Percentiles rank a stretch among this genome's conserved stretches.
Conservation (phyloP, 148 eudicot genomes). For the Nyssa sinensis region DNA sequence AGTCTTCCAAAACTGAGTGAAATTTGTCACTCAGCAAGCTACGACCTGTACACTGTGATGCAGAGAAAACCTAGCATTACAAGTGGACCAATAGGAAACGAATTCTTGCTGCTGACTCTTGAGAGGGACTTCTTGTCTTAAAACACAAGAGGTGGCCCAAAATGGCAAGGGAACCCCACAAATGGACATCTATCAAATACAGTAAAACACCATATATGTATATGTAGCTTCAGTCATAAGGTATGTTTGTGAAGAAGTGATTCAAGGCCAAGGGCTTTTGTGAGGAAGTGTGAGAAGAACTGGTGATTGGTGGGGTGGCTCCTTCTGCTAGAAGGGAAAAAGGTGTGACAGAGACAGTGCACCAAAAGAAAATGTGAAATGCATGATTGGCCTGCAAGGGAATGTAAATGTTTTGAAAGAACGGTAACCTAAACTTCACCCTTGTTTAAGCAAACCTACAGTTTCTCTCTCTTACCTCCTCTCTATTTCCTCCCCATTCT, state of each 20-base stretch:
- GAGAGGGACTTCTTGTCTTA: conserved; percentile 29
- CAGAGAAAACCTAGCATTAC: not conserved
- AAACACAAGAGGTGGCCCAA: conserved; percentile 25
- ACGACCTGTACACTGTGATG: too few species aligned
- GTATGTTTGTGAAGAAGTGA: not conserved
- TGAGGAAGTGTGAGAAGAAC: conserved; percentile 28
- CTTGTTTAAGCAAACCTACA: conserved; percentile 70
- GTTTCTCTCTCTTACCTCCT: conserved; percentile 21
- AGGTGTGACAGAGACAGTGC: conserved; percentile 48
- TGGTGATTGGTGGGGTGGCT: conserved; percentile 42
- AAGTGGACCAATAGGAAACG: conserved; percentile 28
- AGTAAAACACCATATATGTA: not conserved
- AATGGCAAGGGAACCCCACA: conserved; percentile 20
- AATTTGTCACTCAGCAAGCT: too few species aligned
- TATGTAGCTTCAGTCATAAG: conserved; percentile 13
- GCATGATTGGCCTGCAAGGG: conserved; percentile 53
- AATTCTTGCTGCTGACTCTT: conserved; percentile 37
- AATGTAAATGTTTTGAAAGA: conserved; percentile 20
- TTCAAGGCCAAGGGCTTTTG: conserved; percentile 18
- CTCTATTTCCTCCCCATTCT: conserved; percentile 21
- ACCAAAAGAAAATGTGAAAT: conserved; percentile 48
- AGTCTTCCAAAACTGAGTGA: too few species aligned
- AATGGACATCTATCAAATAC: conserved; percentile 13
- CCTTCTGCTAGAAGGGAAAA: conserved; percentile 53
- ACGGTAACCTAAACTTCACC: conserved; percentile 52